A percentile compares a stretch with the other conserved stretches of the same genome.
phyloP scores from a whole-genome alignment of 192 early-diverging fungal genomes.

The Coemansia javaensis region DNA sequence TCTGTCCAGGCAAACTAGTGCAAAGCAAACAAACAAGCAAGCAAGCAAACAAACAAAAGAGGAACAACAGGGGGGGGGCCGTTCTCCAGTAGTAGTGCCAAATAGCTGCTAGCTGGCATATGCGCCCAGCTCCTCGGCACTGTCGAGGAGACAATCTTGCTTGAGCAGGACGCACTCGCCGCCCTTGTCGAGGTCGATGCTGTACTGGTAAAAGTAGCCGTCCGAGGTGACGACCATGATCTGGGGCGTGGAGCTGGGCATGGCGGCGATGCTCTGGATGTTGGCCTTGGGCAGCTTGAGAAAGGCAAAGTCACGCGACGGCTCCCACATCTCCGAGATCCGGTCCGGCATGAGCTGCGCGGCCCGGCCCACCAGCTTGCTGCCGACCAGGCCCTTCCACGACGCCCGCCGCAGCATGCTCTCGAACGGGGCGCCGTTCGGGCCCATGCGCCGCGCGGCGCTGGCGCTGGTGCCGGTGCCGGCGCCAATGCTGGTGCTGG shows the following conservation, averaged over 20 bases:
- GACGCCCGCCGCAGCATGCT: constrained; percentile 56
- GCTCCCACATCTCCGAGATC: constrained; percentile 93
- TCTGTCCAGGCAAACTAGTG: not conserved
- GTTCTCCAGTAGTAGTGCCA: too few species aligned
- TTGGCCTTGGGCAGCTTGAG: constrained; percentile 78
- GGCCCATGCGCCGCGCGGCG: not conserved
- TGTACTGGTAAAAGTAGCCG: constrained; percentile 88
- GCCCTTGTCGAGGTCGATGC: constrained; percentile 81
- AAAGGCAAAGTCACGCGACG: constrained; percentile 89
- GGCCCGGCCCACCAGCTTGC: constrained; percentile 71
- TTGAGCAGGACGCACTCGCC: constrained; percentile 82
- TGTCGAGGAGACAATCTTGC: constrained; percentile 61
- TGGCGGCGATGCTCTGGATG: constrained; percentile 69
- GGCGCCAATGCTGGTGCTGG: not conserved
- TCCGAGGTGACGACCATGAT: constrained; percentile 88
- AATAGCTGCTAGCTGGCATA: constrained; percentile 44
- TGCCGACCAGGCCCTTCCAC: constrained; percentile 49
- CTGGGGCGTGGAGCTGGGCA: constrained; percentile 71
- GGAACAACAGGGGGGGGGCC: too few species aligned
- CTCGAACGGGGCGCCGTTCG: constrained; percentile 53
- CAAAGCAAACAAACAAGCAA: not conserved
- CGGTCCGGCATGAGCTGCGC: constrained; percentile 82
- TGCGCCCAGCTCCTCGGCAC: constrained; percentile 47
- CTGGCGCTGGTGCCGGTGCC: constrained; percentile 3
- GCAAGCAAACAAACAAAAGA: not conserved